phyloP scores from a whole-genome alignment of 345 rosid species.

The Boechera divaricarpa region DNA sequence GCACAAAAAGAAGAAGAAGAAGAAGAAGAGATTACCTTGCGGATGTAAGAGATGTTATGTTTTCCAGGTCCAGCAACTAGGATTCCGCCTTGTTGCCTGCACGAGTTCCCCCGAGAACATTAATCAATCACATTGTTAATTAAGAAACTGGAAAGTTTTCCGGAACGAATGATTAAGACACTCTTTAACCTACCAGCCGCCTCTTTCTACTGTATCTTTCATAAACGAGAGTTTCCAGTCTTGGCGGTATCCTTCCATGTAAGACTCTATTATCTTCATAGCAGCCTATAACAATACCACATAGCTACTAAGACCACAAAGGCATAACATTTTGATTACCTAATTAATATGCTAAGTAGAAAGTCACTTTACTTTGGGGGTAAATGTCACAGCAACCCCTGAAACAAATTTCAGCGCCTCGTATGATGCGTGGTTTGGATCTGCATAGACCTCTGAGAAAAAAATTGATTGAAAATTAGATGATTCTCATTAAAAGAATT shows the following conservation, averaged over 20 bases:
- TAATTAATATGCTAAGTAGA: not conserved
- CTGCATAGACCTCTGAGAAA: conserved; percentile 90
- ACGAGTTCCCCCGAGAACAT: conserved; percentile 24
- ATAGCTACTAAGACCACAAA: conserved; percentile 15
- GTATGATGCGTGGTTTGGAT: conserved; percentile 78
- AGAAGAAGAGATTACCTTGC: conserved; percentile 59
- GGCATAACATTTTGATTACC: not conserved
- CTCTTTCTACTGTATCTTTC: conserved; percentile 74
- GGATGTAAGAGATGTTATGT: conserved; percentile 74
- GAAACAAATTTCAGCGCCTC: conserved; percentile 79
- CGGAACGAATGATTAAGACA: not conserved
- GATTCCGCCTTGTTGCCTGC: conserved; percentile 96
- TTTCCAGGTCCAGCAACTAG: conserved; percentile 93
- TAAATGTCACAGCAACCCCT: conserved; percentile 78
- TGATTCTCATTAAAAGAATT: conserved; percentile 16
- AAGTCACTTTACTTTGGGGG: conserved; percentile 67
- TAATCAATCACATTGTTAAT: not conserved
- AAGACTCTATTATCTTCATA: conserved; percentile 77
- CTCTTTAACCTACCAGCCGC: conserved; percentile 77
- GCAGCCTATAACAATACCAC: conserved; percentile 60
- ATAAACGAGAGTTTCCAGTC: conserved; percentile 94
- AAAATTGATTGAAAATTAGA: conserved; percentile 14
- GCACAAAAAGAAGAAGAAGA: no score
- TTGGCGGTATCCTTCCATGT: conserved; percentile 95
- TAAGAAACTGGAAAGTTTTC: not conserved